Base-by-base conservation (phyloP, 768 basidiomycete genomes). In the Pholiota microspora region DNA sequence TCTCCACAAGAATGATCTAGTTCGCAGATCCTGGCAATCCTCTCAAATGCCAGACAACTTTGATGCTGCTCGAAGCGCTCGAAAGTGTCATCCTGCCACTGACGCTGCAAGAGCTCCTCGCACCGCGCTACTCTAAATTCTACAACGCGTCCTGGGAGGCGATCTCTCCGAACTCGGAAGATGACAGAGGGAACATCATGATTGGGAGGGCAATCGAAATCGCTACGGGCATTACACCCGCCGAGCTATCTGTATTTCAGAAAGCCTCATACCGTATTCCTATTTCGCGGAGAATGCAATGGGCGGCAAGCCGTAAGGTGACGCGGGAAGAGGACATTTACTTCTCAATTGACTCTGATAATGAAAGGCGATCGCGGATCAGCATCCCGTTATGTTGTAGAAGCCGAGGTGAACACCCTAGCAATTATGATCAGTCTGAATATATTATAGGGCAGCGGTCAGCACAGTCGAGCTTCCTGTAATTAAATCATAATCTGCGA, bases 41-140 rank as follows among this genome's bases (percentile, higher is more conserved):
- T n/a, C n/a, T n/a, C n/a, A n/a, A n/a, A n/a, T n/a, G n/a, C n/a
- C n/a, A n/a, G n/a, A n/a, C n/a, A n/a, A n/a, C n/a, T 6, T 31
- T 12, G 7, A 31, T 31, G 29, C 12, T 31, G 29, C 29, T 31
- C 29, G 29, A 31, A 6, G 29, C 29, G 29, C 29, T 31, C 7
- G 7, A 31, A 12, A 31, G 29, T 6, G 29, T 31, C 29, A 31
- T 31, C 12, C 29, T 31, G 29, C 29, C 29, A 31, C 29, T 31
- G 29, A 61, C 59, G 0, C 29, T 61, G 18, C 60, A 61, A 25
- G 60, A 61, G 29, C 34, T 61, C 4, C 36, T 61, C 9, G 60
- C 57, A 4, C 57, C 57, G 0, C 18, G 8, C 2, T 29, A 18
- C 3, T 4, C 54, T 3, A 42, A 51, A 23, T 61, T 61, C 23